These are phyloP conservation scores for Elaphomyces granulatus DNA, from an alignment of 495 filamentous ascomycete genomes.

Conservation along the genomic window DNA sequence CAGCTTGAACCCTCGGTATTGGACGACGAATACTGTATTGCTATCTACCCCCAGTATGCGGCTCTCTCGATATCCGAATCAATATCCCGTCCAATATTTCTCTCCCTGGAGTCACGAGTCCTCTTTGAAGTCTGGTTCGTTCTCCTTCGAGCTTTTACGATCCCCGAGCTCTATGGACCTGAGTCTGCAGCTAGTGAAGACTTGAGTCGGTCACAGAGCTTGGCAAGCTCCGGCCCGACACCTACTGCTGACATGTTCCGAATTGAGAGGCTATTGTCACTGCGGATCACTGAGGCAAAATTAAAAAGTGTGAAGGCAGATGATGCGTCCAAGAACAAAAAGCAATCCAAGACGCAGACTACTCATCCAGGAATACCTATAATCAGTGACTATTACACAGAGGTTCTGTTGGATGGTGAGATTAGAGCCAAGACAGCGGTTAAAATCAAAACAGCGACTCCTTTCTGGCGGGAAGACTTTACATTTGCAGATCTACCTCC, in stretches of 20 bases:
- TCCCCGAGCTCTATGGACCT: constrained; percentile 79
- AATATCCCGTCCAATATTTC: constrained; percentile 47
- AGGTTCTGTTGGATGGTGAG: constrained; percentile 85
- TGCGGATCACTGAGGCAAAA: constrained; percentile 49
- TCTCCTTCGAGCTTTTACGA: constrained; percentile 77
- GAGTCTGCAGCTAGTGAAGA: constrained; percentile 22
- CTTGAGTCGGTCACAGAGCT: constrained; percentile 11
- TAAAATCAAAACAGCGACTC: constrained; percentile 65
- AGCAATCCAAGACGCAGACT: constrained; percentile 21
- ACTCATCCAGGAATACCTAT: constrained; percentile 8
- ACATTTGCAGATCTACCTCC: constrained; percentile 75
- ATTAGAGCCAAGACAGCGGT: constrained; percentile 73
- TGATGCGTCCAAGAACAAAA: constrained; percentile 23
- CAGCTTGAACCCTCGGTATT: constrained; percentile 81
- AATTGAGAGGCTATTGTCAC: constrained; percentile 44
- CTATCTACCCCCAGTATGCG: constrained; percentile 74
- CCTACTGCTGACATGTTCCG: constrained; percentile 45
- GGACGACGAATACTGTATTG: constrained; percentile 88
- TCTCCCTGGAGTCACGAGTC: constrained; percentile 74
- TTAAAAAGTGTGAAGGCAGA: constrained; percentile 19
- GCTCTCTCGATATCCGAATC: constrained; percentile 39
- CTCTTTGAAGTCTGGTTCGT: constrained; percentile 97
- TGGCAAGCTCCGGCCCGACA: constrained; percentile 8
- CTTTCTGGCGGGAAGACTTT: constrained; percentile 92
- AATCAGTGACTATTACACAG: constrained; percentile 56